Conservation (phyloP, 148 eudicot genomes). For the Hydrangea macrophylla region DNA sequence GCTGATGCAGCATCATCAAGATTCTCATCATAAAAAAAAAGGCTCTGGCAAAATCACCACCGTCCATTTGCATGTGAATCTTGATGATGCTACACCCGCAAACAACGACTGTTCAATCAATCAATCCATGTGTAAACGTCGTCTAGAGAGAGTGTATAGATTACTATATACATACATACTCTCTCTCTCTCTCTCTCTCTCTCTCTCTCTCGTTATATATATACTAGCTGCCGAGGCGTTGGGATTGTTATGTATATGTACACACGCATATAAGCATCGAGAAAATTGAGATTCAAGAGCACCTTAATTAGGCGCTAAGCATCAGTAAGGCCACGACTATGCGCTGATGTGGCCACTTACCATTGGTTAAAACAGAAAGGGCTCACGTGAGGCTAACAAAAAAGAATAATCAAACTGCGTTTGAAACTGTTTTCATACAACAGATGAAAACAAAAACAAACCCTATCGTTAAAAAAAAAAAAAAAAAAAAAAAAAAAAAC, state of each 20-base stretch:
- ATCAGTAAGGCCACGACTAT: background rate
- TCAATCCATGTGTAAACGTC: constrained; percentile 6
- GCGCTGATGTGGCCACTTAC: constrained; percentile 4
- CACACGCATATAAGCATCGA: background rate
- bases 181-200: too few species aligned
- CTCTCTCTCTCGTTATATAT: too few species aligned
- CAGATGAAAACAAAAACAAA: background rate
- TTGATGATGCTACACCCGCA: constrained; percentile 50
- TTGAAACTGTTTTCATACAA: background rate
- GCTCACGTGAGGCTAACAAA: background rate
- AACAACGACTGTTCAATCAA: constrained; percentile 33
- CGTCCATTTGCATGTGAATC: constrained; percentile 39
- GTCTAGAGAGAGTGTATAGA: background rate
- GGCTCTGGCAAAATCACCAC: background rate
- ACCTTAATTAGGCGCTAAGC: too few species aligned
- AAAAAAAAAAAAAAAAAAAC: too few species aligned
- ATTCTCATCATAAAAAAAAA: constrained; percentile 32
- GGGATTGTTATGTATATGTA: too few species aligned
- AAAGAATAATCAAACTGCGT: background rate
- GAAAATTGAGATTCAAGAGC: background rate
- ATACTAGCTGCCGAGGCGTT: too few species aligned
- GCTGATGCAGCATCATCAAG: constrained; percentile 61
- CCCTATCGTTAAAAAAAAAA: background rate
- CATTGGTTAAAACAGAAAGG: background rate
- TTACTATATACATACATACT: too few species aligned